A percentile compares a stretch with the other conserved stretches of the same genome.
Conservation (phyloP, 305 asterid genomes). For the Andrographis paniculata region DNA sequence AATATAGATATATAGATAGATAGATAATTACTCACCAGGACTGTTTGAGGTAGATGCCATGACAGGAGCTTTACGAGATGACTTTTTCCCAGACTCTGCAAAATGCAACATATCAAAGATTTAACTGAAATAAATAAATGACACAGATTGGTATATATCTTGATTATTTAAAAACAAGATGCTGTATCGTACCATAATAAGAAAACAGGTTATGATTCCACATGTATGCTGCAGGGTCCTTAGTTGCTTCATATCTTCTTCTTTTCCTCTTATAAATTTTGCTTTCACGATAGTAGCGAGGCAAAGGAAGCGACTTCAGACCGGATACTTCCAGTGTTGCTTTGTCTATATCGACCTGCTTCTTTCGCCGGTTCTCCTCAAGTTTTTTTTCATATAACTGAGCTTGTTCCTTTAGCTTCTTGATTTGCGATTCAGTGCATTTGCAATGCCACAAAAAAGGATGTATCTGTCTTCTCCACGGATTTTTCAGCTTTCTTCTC, state of each 20-base stretch:
- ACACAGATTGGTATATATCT: background rate
- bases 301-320: slow-evolving; percentile 30
- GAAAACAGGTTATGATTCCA: slow-evolving; percentile 64
- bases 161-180: background rate
- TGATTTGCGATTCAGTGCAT: slow-evolving; percentile 67
- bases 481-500: slow-evolving; percentile 49
- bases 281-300: slow-evolving; percentile 16
- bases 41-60: slow-evolving; percentile 19
- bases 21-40: slow-evolving; percentile 28
- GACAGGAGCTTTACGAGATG: slow-evolving; percentile 14
- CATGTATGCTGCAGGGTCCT: slow-evolving; percentile 40
- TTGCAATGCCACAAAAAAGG: slow-evolving; percentile 79
- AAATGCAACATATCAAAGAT: slow-evolving; percentile 6
- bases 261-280: slow-evolving; percentile 26
- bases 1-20: no score
- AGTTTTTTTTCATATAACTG: slow-evolving; percentile 41
- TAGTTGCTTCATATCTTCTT: slow-evolving; percentile 41
- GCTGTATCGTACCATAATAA: slow-evolving; percentile 40
- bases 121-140: background rate
- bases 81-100: slow-evolving; percentile 34
- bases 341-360: slow-evolving; percentile 19
- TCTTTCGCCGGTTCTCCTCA: slow-evolving; percentile 22
- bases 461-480: slow-evolving; percentile 55
- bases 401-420: slow-evolving; percentile 38
- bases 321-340: slow-evolving; percentile 25